These are phyloP conservation scores for Immersiella caudata DNA, from an alignment of 495 filamentous ascomycete species.

Conservation along the genomic window DNA sequence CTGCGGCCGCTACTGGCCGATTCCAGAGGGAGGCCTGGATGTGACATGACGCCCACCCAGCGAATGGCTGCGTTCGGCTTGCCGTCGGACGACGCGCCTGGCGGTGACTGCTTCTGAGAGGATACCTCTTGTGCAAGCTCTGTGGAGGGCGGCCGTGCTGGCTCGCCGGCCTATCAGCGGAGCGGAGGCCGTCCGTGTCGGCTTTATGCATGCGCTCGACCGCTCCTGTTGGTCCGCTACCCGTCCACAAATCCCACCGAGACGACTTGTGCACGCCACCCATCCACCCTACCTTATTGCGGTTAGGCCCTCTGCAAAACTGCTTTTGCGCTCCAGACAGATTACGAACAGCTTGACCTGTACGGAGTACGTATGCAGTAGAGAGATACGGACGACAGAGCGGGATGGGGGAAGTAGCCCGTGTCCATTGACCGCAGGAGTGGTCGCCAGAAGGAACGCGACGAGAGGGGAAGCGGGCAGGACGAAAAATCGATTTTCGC, in stretches of 20 bases:
- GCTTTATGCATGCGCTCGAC: constrained; percentile 37
- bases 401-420: constrained; percentile 9
- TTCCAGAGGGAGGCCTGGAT: constrained; percentile 18
- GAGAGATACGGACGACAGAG: constrained; percentile 7
- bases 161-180: constrained; percentile 34
- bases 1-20: constrained; percentile 34
- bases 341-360: constrained; percentile 23
- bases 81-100: constrained; percentile 32
- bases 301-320: constrained; percentile 26
- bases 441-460: background rate
- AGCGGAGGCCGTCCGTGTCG: constrained; percentile 24
- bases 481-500: background rate
- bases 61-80: constrained; percentile 39
- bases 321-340: constrained; percentile 16
- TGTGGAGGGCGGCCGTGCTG: constrained; percentile 33
- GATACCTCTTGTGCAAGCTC: constrained; percentile 29
- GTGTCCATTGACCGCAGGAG: background rate
- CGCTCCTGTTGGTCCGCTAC: constrained; percentile 30
- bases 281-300: constrained; percentile 19
- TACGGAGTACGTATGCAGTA: constrained; percentile 4
- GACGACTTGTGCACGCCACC: constrained; percentile 24
- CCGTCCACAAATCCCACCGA: constrained; percentile 18
- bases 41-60: constrained; percentile 33
- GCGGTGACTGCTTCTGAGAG: constrained; percentile 23
- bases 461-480: background rate